These are phyloP conservation scores for Mucor piriformis DNA, from an alignment of 371 early-diverging fungal genomes.

Conservation along the genomic window DNA sequence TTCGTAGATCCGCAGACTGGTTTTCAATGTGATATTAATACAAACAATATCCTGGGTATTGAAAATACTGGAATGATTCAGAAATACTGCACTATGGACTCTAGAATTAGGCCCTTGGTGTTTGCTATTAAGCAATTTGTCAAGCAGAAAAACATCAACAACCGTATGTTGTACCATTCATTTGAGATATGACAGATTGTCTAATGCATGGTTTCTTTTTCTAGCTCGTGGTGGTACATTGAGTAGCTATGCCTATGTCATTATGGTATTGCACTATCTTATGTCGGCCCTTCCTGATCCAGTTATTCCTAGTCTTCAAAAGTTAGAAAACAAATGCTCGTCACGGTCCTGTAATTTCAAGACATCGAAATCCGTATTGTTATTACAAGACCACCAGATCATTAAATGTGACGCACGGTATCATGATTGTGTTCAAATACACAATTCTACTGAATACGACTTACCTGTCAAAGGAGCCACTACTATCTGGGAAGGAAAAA, in stretches of 20 bases:
- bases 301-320: slow-evolving; percentile 27
- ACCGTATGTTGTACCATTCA: slow-evolving; percentile 25
- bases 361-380: neutral
- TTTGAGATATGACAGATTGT: neutral
- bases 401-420: slow-evolving; percentile 16
- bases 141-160: slow-evolving; percentile 56
- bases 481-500: slow-evolving; percentile 40
- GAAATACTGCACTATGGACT: slow-evolving; percentile 54
- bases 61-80: slow-evolving; percentile 63
- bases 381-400: slow-evolving; percentile 5
- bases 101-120: slow-evolving; percentile 57
- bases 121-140: slow-evolving; percentile 62
- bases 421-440: slow-evolving; percentile 23
- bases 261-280: slow-evolving; percentile 34
- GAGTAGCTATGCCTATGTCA: slow-evolving; percentile 32
- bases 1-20: slow-evolving; percentile 61
- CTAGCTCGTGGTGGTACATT: slow-evolving; percentile 27
- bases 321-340: slow-evolving; percentile 3
- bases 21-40: slow-evolving; percentile 58
- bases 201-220: neutral
- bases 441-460: neutral
- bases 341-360: slow-evolving; percentile 6
- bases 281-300: slow-evolving; percentile 9
- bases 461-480: neutral
- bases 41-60: slow-evolving; percentile 59